Percentiles rank a stretch among this genome's conserved stretches.
Conservation (phyloP, 116 monocot species). For the Dioscorea cayenensis region DNA sequence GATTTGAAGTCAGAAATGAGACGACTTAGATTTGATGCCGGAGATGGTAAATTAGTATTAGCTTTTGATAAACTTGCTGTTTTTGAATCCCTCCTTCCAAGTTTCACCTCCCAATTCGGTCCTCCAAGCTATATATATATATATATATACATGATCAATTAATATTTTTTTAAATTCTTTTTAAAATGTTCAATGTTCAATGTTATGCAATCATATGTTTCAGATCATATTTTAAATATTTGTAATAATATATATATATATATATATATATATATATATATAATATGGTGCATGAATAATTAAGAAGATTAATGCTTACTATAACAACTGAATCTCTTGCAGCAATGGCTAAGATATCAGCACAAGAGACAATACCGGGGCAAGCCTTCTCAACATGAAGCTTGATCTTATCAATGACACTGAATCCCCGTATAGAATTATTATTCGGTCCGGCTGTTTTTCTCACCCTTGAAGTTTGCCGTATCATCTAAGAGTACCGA, state of each 20-base stretch:
- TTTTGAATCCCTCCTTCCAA: slow-evolving; percentile 29
- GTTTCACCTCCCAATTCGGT: slow-evolving; percentile 23
- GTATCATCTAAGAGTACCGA: slow-evolving; percentile 35
- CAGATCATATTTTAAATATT: no score
- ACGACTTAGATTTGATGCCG: slow-evolving; percentile 10
- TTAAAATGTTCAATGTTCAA: no score
- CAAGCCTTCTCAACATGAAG: slow-evolving; percentile 20
- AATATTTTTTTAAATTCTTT: no score
- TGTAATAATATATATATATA: no score
- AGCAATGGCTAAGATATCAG: slow-evolving; percentile 31
- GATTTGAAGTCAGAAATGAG: slow-evolving; percentile 25
- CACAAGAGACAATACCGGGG: slow-evolving; percentile 34
- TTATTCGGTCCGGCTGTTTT: slow-evolving; percentile 24
- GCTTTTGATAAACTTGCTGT: slow-evolving; percentile 20
- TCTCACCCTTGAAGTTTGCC: slow-evolving; percentile 27
- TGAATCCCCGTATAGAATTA: slow-evolving; percentile 26
- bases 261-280: no score
- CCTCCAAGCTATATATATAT: slow-evolving; percentile 18
- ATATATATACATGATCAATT: no score
- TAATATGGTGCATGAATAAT: no score
- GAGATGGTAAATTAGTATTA: slow-evolving; percentile 23
- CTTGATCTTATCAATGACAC: slow-evolving; percentile 28
- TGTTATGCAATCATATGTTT: no score
- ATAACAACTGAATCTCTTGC: slow-evolving; percentile 23
- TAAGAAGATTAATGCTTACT: slow-evolving; percentile 12